A percentile compares a stretch with the other conserved stretches of the same genome.
Evolutionary conservation across 1,284 basidiomycete genomes (phyloP).

Genomic region (Melampsora americana): DNA sequence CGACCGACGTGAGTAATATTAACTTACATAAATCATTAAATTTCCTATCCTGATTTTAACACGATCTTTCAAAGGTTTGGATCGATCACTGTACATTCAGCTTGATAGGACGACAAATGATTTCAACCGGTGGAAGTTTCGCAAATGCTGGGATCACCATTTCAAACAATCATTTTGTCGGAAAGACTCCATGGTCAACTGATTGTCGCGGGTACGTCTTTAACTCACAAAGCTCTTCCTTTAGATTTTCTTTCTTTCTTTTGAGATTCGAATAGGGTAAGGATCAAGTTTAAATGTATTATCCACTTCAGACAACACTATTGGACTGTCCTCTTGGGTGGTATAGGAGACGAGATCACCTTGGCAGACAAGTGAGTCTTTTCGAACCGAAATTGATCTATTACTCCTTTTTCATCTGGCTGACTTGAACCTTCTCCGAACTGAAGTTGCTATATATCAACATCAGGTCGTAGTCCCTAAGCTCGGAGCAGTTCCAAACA

Average conservation of each 20-base stretch:
- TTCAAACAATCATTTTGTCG: slow-evolving; percentile 38
- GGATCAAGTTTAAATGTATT: neutral
- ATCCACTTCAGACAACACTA: slow-evolving; percentile 27
- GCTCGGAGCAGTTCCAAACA: slow-evolving; percentile 8
- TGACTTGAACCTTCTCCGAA: neutral
- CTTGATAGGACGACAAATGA: slow-evolving; percentile 40
- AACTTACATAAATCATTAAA: neutral
- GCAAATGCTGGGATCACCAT: slow-evolving; percentile 11
- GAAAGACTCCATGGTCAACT: slow-evolving; percentile 37
- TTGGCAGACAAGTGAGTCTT: slow-evolving; percentile 30
- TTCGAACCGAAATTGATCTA: no score
- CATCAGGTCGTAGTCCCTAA: slow-evolving; percentile 35
- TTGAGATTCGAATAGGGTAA: neutral
- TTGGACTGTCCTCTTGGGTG: slow-evolving; percentile 27
- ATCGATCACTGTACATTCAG: slow-evolving; percentile 44
- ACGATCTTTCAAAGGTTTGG: slow-evolving; percentile 22
- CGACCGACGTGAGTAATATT: slow-evolving; percentile 17
- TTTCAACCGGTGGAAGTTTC: neutral
- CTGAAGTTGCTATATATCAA: slow-evolving; percentile 23
- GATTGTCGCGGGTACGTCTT: slow-evolving; percentile 21
- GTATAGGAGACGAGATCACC: slow-evolving; percentile 33
- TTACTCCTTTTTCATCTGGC: no score
- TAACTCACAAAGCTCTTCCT: no score
- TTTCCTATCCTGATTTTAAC: neutral
- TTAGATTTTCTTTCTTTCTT: neutral